phyloP scores from a whole-genome alignment of 495 filamentous ascomycete genomes.

The Articulospora tetracladia region DNA sequence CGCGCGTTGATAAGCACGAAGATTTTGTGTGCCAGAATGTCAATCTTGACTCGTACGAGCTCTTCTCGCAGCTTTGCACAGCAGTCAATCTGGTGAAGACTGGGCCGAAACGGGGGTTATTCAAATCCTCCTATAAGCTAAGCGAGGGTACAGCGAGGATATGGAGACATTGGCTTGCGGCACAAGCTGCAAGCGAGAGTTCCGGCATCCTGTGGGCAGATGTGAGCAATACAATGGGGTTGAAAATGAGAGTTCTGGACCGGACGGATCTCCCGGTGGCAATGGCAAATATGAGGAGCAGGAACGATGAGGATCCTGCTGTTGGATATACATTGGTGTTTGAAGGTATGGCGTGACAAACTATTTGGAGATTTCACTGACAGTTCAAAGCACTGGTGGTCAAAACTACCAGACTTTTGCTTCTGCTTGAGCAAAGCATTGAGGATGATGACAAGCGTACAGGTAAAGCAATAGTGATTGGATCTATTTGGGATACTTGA shows the following conservation, averaged over 20 bases:
- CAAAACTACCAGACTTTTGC: conserved; percentile 51
- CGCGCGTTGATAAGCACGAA: conserved; percentile 14
- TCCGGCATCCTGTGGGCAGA: conserved; percentile 55
- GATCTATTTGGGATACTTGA: conserved; percentile 29
- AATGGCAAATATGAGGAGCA: conserved; percentile 34
- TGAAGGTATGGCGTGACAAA: conserved; percentile 46
- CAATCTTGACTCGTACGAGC: conserved; percentile 60
- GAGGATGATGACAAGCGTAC: conserved; percentile 43
- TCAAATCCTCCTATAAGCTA: conserved; percentile 56
- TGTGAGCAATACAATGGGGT: conserved; percentile 46
- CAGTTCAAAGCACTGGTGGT: conserved; percentile 53
- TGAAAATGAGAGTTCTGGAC: conserved; percentile 51
- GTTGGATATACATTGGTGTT: conserved; percentile 53
- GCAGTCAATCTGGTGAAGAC: conserved; percentile 65
- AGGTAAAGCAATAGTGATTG: conserved; percentile 58
- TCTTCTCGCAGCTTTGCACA: conserved; percentile 68
- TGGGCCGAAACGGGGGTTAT: conserved; percentile 53
- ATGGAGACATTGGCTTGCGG: conserved; percentile 62
- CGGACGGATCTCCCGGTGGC: conserved; percentile 28
- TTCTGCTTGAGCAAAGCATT: conserved; percentile 54
- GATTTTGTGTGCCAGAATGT: conserved; percentile 53
- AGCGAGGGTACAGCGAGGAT: conserved; percentile 62
- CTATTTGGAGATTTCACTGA: conserved; percentile 8
- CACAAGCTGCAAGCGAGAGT: not conserved
- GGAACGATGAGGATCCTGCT: conserved; percentile 49